Base-by-base conservation (phyloP, 495 filamentous ascomycete species). In the Penicillium ucsense region DNA sequence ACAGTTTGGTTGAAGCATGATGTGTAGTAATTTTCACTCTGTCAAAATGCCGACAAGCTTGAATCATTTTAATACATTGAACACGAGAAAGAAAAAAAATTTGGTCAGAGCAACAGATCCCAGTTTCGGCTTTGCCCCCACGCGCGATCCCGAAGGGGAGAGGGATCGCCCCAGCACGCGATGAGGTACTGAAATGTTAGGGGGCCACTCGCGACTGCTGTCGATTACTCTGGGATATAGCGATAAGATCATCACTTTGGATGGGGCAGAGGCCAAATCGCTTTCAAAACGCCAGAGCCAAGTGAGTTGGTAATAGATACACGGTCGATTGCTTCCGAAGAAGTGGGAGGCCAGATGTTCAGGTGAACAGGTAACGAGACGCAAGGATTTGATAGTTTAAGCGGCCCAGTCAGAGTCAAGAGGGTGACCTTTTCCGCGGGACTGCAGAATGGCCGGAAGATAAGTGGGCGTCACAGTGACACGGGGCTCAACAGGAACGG, bases 401-500 rank as follows among this genome's bases (percentile, higher is more conserved):
- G 70, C 78, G 32, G 71, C 70, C 77, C 77, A 81, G 61, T 81
- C 78, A 39, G 76, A 79, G 62, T 81, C 78, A 38, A 70, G 56
- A n/a, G 75, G 77, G 60, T 79, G 75, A 32, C 71, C 70, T 60
- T 72, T 73, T 59, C 65, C 50, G 10, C 59, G 47, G 31, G 64
- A 67, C 33, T 59, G 68, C 49, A 69, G 57, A 45, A 66, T 57
- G 40, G 68, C 67, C 1, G 70, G 68, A n/a, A 73, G 55, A 34
- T 70, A 71, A 39, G 66, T 70, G 9, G 66, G 65, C 5, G 65
- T 66, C 41, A 73, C 65, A 9, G 66, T 65, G 40, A 70, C 67
- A 48, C 64, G 63, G 27, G 62, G 65, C 53, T 72, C 66, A 43
- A 60, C 57, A n/a, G 67, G 61, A 28, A 53, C 37, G 35, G 67